Base-by-base conservation (phyloP, 345 rosid species). In the Nasturtium officinale region DNA sequence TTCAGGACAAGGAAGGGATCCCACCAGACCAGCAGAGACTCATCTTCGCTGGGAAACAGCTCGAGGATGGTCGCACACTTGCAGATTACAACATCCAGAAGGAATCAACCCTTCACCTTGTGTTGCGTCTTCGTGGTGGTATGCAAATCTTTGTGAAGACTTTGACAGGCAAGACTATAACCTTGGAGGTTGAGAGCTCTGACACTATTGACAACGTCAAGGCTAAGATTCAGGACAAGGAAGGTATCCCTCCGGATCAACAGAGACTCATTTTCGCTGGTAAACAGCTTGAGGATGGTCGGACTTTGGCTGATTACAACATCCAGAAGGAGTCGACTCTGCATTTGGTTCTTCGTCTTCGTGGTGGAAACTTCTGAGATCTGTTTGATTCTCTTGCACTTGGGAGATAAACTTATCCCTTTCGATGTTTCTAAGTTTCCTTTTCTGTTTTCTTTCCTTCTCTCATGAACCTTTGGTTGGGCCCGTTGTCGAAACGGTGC, bases 21-120 rank as follows among this genome's bases (percentile, higher is more conserved):
- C 76, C 76, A 2, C 76, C 76, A 0, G 76, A 72, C 16, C 76
- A 72, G 3, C 76, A 72, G 61, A 72, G 76, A 29, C 76, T 72
- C 4, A 72, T 72, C 76, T 72, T 72, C 9, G 76, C 76, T 9
- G 76, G 76, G 0, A 72, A 72, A 2, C 76, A 72, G 45, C 77
- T 73, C 0, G 65, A 73, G 8, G 77, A 73, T 45, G 77, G 77
- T 0, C 37, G 77, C 0, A 73, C 77, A 0, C 57, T 73, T 0
- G 77, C 77, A 0, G 77, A 73, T 6, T 73, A 64, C 64, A 73
- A 73, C 0, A 73, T 73, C 1, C 77, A 73, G 2, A 73, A 73
- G 50, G 77, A 73, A 0, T 73, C 77, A 0, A 73, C 71, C 0
- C 77, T 73, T 1, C 77, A 73, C 3, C 21, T 73, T 2, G 77